Conservation (phyloP, 805 yeast species). For the Metschnikowia koreensis region DNA sequence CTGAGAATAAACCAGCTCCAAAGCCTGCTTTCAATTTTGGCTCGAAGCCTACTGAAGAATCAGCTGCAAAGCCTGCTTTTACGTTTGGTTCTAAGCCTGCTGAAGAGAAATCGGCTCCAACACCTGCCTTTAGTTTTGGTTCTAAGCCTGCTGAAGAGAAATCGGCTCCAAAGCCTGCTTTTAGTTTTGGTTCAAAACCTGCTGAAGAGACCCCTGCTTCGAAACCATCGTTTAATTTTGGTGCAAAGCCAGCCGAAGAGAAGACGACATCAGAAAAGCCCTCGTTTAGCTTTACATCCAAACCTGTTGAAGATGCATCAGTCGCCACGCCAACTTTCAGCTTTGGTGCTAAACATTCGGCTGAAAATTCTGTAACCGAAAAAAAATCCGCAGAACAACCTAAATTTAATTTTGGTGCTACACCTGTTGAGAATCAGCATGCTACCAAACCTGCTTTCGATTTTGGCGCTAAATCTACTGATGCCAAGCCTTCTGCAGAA, state of each 20-base stretch:
- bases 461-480: too few relatives aligned
- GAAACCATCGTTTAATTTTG: not conserved
- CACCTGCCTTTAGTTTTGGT: constrained; percentile 1
- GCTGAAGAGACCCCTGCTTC: not conserved
- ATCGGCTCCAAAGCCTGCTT: not conserved
- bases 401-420: not conserved
- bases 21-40: constrained; percentile 3
- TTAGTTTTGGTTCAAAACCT: constrained; percentile 8
- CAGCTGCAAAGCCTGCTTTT: not conserved
- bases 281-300: constrained; percentile 4
- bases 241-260: not conserved
- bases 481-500: too few relatives aligned
- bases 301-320: not conserved
- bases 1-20: not conserved
- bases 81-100: not conserved
- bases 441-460: not conserved
- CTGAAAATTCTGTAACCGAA: not conserved
- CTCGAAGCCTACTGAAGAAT: not conserved
- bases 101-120: not conserved
- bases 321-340: not conserved
- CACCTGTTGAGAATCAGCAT: not conserved
- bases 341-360: not conserved
- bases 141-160: not conserved
- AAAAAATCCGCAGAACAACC: too few relatives aligned
- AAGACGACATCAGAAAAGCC: not conserved